A percentile compares a stretch with the other conserved stretches of the same genome.
phyloP scores from a whole-genome alignment of 2,329 filamentous ascomycete species.

The Penicillium capsulatum region DNA sequence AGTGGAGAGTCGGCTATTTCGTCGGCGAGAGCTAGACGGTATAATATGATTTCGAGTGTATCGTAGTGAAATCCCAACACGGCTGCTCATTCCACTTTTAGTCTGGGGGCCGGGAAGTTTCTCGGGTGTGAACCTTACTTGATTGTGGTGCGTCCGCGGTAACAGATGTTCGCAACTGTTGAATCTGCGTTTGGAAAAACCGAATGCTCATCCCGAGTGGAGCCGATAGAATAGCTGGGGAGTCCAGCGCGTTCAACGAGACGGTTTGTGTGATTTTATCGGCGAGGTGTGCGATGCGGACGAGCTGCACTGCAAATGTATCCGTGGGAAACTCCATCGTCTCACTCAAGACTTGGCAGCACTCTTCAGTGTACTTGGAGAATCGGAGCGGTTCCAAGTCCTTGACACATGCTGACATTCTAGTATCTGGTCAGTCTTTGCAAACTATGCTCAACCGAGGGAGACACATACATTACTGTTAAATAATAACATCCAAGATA shows the following conservation, averaged over 20 bases:
- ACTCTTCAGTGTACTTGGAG: constrained; percentile 52
- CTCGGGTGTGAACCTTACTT: no score
- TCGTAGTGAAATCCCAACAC: constrained; percentile 24
- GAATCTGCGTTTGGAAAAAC: constrained; percentile 46
- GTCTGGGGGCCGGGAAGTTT: no score
- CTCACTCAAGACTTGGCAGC: constrained; percentile 46
- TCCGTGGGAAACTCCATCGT: constrained; percentile 49
- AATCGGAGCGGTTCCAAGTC: constrained; percentile 50
- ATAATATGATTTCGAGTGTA: constrained; percentile 26
- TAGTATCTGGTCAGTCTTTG: constrained; percentile 5
- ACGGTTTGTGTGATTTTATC: constrained; percentile 46
- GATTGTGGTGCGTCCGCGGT: constrained; percentile 7
- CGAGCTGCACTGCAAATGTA: constrained; percentile 43
- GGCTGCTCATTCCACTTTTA: constrained; percentile 15
- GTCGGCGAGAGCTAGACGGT: constrained; percentile 21
- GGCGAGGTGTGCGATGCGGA: constrained; percentile 50
- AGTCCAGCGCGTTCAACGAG: constrained; percentile 17
- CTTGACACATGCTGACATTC: constrained; percentile 34
- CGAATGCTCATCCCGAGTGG: constrained; percentile 33
- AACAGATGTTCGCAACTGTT: constrained; percentile 16
- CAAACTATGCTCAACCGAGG: background rate
- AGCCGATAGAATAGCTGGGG: constrained; percentile 10
- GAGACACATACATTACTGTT: constrained; percentile 47
- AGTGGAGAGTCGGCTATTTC: constrained; percentile 42
- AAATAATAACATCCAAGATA: constrained; percentile 55